Conservation (phyloP, 2,329 filamentous ascomycete species). For the Pseudogymnoascus sp. region DNA sequence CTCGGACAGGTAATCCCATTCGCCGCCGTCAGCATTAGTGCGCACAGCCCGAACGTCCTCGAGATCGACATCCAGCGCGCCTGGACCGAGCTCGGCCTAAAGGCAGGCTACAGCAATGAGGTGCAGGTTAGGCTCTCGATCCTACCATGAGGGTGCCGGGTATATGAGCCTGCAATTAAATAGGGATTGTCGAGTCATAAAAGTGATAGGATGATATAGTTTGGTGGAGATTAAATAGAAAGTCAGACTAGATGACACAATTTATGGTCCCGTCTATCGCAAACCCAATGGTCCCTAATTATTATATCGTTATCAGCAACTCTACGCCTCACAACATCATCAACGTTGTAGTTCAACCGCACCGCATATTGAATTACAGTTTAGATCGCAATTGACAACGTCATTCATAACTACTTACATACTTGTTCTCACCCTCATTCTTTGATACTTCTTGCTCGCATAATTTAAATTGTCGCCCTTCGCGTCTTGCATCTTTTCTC, state of each 20-base stretch:
- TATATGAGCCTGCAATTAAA: neutral
- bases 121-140: conserved; percentile 46
- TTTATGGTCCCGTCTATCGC: neutral
- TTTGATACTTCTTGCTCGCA: too few species aligned
- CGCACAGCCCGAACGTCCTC: conserved; percentile 50
- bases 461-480: too few species aligned
- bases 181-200: neutral
- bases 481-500: neutral
- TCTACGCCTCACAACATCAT: too few species aligned
- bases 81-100: conserved; percentile 66
- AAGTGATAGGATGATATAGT: neutral
- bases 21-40: conserved; percentile 53
- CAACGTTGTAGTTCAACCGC: too few species aligned
- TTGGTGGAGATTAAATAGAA: neutral
- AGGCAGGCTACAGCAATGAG: conserved; percentile 73
- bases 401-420: too few species aligned
- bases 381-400: too few species aligned
- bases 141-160: neutral
- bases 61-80: conserved; percentile 70
- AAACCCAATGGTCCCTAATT: neutral
- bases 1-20: conserved; percentile 61
- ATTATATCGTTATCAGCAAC: too few species aligned
- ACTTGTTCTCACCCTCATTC: too few species aligned
- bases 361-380: too few species aligned
- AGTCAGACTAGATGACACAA: neutral